Evolutionary conservation across 2,329 filamentous ascomycete species (phyloP), one percentile per base, ranked within the genome.

Genomic region (Ceratocystis colombiana): DNA sequence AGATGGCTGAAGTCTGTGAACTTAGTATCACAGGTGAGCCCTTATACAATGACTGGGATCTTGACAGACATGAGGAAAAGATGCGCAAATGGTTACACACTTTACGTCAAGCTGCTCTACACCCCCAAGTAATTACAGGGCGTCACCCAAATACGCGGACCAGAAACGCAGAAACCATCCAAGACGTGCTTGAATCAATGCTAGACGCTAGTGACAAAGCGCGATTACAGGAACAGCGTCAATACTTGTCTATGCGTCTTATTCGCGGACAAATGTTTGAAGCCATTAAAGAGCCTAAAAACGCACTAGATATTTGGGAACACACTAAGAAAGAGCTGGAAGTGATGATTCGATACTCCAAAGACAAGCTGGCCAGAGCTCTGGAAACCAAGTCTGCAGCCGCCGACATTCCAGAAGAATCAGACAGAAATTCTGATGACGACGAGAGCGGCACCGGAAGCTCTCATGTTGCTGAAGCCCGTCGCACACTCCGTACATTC

Each of bases 11-110:
- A 33, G 83, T 84, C 1, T 88, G 86, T 69, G 85, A 83, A 1
- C 74, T 97, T 5, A 80, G 85, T 70, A 71, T 77, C 0, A 77
- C 84, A 30, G 92, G 93, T 0, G 77, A 77, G 1, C 89, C 90
- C 0, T 68, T 84, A 0, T 69, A 71, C 2, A 80, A 81, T 2
- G 79, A 84, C 2, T 95, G 88, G 87, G 77, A 87, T 55, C 82
- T 85, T 0, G 79, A 88, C 25, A 78, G 84, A 76, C 80, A 57
- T 73, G 89, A 73, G 45, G 86, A 90, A 67, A 80, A 77, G 53
- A 96, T 97, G 92, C 83, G 90, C 62, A 78, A 77, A 17, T 96
- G 90, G 82, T 78, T 99, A 7, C 84, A 86, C 44, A 81, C 87
- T 59, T 78, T 97, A 28, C 84, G 93, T 44, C 89, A 95, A 72